Evolutionary conservation across 2,329 filamentous ascomycete genomes (phyloP).

Genomic region (Phoma herbarum): DNA sequence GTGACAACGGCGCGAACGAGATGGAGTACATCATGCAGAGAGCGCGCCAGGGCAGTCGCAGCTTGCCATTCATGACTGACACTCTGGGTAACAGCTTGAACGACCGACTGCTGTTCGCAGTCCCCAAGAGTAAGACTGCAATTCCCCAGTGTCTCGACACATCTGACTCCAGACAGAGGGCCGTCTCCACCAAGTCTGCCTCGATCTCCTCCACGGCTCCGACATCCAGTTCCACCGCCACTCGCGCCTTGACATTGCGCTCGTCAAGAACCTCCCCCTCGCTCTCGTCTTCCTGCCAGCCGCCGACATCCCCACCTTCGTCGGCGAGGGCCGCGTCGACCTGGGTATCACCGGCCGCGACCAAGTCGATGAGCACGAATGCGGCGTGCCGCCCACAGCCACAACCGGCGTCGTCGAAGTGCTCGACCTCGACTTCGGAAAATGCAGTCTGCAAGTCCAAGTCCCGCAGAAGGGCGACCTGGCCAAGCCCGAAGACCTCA

Average conservation of each 20-base stretch:
- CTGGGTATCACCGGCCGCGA: constrained; percentile 94
- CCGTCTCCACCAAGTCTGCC: constrained; percentile 83
- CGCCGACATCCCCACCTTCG: constrained; percentile 96
- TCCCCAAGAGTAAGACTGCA: constrained; percentile 85
- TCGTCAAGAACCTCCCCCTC: constrained; percentile 96
- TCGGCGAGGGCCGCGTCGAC: constrained; percentile 92
- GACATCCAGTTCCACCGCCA: constrained; percentile 98
- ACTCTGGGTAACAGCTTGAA: constrained; percentile 72
- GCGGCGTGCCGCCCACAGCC: constrained; percentile 59
- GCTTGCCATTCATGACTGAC: constrained; percentile 53
- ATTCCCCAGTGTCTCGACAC: neutral
- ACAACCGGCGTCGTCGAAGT: constrained; percentile 77
- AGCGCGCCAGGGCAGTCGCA: constrained; percentile 44
- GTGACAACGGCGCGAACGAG: constrained; percentile 32
- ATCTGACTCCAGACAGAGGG: constrained; percentile 71
- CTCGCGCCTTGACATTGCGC: constrained; percentile 93
- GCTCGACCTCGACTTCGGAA: constrained; percentile 88
- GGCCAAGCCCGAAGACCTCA: constrained; percentile 74
- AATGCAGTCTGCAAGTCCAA: constrained; percentile 95
- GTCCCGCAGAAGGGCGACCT: constrained; percentile 86
- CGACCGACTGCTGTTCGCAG: constrained; percentile 91
- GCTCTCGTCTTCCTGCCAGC: constrained; percentile 97
- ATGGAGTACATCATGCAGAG: constrained; percentile 32
- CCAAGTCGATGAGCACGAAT: constrained; percentile 90
- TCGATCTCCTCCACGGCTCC: constrained; percentile 90